Evolutionary conservation across 352 stramenopile species (phyloP).

Genomic region (Globisporangium abappressorium): DNA sequence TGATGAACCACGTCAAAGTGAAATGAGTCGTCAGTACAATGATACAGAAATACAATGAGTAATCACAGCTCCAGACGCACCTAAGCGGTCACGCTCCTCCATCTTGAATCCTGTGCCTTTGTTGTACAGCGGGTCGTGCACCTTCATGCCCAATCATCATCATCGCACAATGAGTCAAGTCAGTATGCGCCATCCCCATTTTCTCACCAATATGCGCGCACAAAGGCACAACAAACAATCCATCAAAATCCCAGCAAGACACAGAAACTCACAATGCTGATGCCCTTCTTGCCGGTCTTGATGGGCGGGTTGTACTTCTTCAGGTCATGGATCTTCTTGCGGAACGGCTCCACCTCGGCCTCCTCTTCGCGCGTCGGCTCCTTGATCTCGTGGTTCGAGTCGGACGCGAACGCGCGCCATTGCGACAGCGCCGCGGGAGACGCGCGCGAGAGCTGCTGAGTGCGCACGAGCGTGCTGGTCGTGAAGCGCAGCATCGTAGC

Average conservation of each 20-base stretch:
- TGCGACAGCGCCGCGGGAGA: neutral
- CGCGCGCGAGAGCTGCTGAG: slow-evolving; percentile 1
- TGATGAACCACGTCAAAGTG: neutral
- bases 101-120: slow-evolving; percentile 87
- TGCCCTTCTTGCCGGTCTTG: slow-evolving; percentile 71
- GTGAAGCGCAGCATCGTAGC: slow-evolving; percentile 12
- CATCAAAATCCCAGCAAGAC: neutral
- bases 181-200: neutral
- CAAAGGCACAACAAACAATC: neutral
- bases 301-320: slow-evolving; percentile 82
- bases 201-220: neutral
- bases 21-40: neutral
- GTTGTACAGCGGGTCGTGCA: slow-evolving; percentile 87
- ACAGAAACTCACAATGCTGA: slow-evolving; percentile 54
- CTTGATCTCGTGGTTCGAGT: slow-evolving; percentile 38
- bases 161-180: neutral
- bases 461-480: slow-evolving; percentile 7
- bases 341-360: slow-evolving; percentile 40
- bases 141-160: slow-evolving; percentile 17
- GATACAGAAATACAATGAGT: neutral
- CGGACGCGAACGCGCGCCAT: slow-evolving; percentile 29
- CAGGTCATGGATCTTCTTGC: slow-evolving; percentile 53
- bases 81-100: slow-evolving; percentile 78
- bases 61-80: slow-evolving; percentile 26
- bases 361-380: slow-evolving; percentile 28